Evolutionary conservation across 495 filamentous ascomycete genomes (phyloP), one percentile per base, ranked within the genome.

Genomic region (Penicillium arizonense): DNA sequence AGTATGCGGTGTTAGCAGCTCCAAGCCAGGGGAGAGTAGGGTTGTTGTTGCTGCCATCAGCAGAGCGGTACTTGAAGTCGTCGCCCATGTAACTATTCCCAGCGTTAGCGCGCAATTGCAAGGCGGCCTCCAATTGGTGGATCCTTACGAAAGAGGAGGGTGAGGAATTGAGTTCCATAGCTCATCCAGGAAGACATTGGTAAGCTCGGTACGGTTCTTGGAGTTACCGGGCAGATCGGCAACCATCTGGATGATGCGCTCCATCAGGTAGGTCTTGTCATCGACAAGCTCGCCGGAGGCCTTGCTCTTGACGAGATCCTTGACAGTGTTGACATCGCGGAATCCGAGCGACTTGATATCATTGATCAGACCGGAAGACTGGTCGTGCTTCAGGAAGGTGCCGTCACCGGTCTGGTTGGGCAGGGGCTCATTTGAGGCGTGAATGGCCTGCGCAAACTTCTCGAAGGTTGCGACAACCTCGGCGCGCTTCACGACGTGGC

Each of bases 261-360:
- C 88, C 87, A 91, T 90, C 51, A 87, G 70, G 73, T 86, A 85
- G 16, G 86, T 90, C 74, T 91, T 92, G 66, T 94, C 89, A 56
- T 90, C 84, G 0, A 72, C 56, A 18, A 83, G 57, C 47, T 84
- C 80, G 14, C 87, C 83, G 14, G 71, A 72, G 18, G 68, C 71
- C 63, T 84, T 81, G 47, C 57, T 73, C 56, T 74, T 70, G 52
- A 82, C 69, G 26, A 83, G 53, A 32, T 80, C 74, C 64, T 75
- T 77, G 47, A 86, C 62, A 5, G 84, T 85, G 35, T 68, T 59
- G 41, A 79, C 53, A 52, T 87, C 83, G 53, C 79, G 76, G 64
- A 86, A 75, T 4, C 80, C 80, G 47, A 94, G 59, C 9, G 75
- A 64, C 58, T 77, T 84, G 36, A 92, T 62, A 57, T 93, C 89